These are phyloP conservation scores for Cyclotella sp. DNA, from an alignment of 108 stramenopile genomes.

Conservation along the genomic window DNA sequence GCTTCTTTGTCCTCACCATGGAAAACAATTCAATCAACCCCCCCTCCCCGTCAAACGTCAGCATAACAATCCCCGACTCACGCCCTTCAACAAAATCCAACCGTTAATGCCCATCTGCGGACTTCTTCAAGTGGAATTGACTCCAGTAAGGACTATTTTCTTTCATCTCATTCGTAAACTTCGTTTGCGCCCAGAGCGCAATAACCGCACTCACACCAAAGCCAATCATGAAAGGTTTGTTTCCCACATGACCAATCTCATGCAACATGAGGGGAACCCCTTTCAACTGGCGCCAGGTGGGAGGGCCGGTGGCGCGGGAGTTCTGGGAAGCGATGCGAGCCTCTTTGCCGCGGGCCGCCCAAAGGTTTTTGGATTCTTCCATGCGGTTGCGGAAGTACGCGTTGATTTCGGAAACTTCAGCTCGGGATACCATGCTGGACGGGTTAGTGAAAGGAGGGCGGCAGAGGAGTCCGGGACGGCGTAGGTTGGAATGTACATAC, in stretches of 20 bases:
- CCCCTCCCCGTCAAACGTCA: too few relatives aligned
- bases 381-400: slow-evolving; percentile 72
- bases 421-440: slow-evolving; percentile 48
- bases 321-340: slow-evolving; percentile 65
- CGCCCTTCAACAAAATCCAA: too few relatives aligned
- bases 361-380: slow-evolving; percentile 75
- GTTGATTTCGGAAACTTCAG: slow-evolving; percentile 59
- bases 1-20: too few relatives aligned
- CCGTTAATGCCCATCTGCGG: slow-evolving; percentile 4
- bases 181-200: slow-evolving; percentile 45
- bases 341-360: slow-evolving; percentile 71
- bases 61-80: too few relatives aligned
- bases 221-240: slow-evolving; percentile 81
- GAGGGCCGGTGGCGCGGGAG: slow-evolving; percentile 57
- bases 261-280: slow-evolving; percentile 74
- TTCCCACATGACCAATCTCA: slow-evolving; percentile 78
- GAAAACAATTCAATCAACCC: too few relatives aligned
- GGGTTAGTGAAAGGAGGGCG: not conserved
- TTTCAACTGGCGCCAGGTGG: slow-evolving; percentile 85
- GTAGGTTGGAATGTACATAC: too few relatives aligned
- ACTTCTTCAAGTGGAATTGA: slow-evolving; percentile 32
- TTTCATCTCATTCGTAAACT: slow-evolving; percentile 60
- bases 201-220: slow-evolving; percentile 50
- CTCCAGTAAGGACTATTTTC: slow-evolving; percentile 55
- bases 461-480: too few relatives aligned